Percentiles rank a stretch among this genome's conserved stretches.
phyloP scores from a whole-genome alignment of 495 filamentous ascomycete species.

The Cairneyella variabilis region DNA sequence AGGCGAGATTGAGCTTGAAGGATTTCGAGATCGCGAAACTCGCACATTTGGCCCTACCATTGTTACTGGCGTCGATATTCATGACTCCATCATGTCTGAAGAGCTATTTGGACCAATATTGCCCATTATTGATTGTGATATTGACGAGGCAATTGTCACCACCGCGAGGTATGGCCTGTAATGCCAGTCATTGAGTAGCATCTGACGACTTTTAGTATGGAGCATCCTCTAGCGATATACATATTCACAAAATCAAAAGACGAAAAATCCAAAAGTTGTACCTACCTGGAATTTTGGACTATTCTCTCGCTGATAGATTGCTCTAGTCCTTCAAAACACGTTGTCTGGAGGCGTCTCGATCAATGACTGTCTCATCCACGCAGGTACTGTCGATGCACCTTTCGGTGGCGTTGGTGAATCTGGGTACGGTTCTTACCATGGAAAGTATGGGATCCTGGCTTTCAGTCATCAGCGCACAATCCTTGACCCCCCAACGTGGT shows the following conservation, averaged over 20 bases:
- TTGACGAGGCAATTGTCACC: no score
- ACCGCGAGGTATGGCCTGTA: no score
- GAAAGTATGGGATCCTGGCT: background rate
- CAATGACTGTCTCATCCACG: background rate
- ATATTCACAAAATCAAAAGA: background rate
- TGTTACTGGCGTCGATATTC: background rate
- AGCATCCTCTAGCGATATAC: background rate
- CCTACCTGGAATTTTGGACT: no score
- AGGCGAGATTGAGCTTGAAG: conserved; percentile 80
- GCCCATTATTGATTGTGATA: no score
- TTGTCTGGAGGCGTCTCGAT: background rate
- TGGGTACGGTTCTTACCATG: background rate
- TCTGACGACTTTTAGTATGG: background rate
- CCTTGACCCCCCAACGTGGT: background rate
- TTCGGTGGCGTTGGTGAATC: background rate
- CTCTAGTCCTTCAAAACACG: background rate
- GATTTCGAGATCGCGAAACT: conserved; percentile 23
- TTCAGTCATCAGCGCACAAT: background rate
- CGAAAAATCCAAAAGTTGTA: no score
- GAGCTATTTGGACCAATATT: background rate
- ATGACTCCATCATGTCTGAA: background rate
- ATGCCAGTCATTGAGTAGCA: background rate
- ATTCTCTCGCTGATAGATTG: background rate
- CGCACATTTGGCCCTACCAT: background rate
- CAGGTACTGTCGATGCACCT: background rate